Evolutionary conservation across 768 basidiomycete species (phyloP), one percentile per base, ranked within the genome.

Genomic region (Ramaria sp.): DNA sequence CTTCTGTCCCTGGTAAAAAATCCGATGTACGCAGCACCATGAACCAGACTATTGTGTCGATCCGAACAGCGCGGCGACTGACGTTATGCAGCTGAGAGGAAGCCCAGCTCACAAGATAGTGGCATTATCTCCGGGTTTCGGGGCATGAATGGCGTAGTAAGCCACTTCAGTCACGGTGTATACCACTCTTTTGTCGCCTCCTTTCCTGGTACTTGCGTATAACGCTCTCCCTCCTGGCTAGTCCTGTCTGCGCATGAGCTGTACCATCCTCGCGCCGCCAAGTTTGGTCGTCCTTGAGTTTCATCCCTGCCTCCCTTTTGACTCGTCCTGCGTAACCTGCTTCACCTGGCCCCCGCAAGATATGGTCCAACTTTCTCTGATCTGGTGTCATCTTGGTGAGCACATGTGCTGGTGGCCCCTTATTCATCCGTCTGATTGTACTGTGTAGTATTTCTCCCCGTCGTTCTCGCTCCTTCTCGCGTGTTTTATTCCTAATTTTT

Each of bases 311-410:
- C 58, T 64, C 68, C 58, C 70, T 70, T 71, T 90, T 91, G 51
- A 83, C 72, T 64, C 68, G 63, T n/a, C 78, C 88, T 1, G 82
- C 76, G 66, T 88, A 90, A 13, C 89, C 89, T 0, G 78, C 85
- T 66, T 84, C 81, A 54, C 83, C 77, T 1, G 79, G 72, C 39
- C 73, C 75, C 34, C 73, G 65, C 51, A 74, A 72, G 4, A 84
- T 68, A 59, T 68, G 70, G 60, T 88, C 85, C 66, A 72, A 65
- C 51, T 65, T 68, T 58, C 72, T 73, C 58, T 77, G 68, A 60
- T 73, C 63, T 1, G 73, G 70, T 0, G 78, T 71, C 81, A 88
- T 81, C 58, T 64, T 70, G 20, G 66, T 68, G 2, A 82, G 70
- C 3, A 86, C 60, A 60, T 82, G 81, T 0, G 86, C 79, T 0